Evolutionary conservation across 2,329 filamentous ascomycete genomes (phyloP), one percentile per base, ranked within the genome.

Genomic region (Trichoderma sp.): DNA sequence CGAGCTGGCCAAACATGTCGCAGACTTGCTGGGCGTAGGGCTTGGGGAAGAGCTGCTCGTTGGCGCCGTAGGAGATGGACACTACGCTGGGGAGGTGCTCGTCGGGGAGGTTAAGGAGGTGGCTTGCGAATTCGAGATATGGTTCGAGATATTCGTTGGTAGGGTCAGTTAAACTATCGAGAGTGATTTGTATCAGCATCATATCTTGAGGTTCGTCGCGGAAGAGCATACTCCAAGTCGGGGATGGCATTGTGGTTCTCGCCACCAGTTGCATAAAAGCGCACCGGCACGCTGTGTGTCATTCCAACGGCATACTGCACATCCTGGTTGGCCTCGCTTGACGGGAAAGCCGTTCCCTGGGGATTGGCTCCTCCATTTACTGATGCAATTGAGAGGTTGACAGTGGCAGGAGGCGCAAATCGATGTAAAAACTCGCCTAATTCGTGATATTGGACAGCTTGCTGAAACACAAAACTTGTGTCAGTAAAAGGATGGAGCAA

Each of bases 51-150:
- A 83, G 85, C 75, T 90, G 88, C 75, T 93, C 90, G 58, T 89
- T 83, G 72, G 91, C 89, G 30, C 89, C 89, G 74, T 92, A 93
- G 0, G 89, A 92, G n/a, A 89, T 90, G 51, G 84, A 86, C 52
- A 93, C 82, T 21, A 91, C 86, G 4, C 86, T 83, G 0, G 91
- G 90, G 0, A 92, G 80, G 21, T 86, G 76, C 3, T 81, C 76
- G 69, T 87, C 83, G 1, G 82, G 77, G 24, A 89, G 82, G 24
- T 80, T 76, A 3, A 91, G 79, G 11, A 92, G 81, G 75, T 89
- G 86, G 68, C 85, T 83, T 6, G 90, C 83, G 76, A 90, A 89
- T 18, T 85, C 85, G 3, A 92, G 81, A 76, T 89, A 93, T 0
- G 89, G 89, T 79, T 92, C 90, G 72, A 91, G 89, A 11, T 80